Conservation (phyloP, 2,329 filamentous ascomycete species). For the Stromatinia cepivora region DNA sequence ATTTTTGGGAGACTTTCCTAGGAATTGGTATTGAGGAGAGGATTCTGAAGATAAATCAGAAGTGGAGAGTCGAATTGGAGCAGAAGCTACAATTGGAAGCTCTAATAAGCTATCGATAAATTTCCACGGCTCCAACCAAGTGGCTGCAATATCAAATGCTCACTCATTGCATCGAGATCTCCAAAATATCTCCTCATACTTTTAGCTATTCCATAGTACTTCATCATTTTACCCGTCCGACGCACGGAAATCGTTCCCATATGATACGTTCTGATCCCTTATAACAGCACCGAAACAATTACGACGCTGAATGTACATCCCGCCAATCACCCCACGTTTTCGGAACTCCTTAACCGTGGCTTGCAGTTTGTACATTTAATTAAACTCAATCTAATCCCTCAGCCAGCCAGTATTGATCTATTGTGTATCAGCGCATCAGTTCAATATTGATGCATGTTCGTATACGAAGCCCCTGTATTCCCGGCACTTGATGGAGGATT, state of each 20-base stretch:
- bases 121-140: background rate
- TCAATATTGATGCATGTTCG: background rate
- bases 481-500: background rate
- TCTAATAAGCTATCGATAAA: background rate
- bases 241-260: background rate
- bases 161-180: background rate
- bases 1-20: conserved; percentile 6
- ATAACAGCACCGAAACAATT: background rate
- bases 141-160: too few species aligned
- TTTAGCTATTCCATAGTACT: background rate
- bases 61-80: too few species aligned
- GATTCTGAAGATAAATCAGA: too few species aligned
- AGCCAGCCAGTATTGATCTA: background rate
- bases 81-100: background rate
- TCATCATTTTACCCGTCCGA: too few species aligned
- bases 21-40: background rate
- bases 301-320: background rate
- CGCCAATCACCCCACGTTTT: background rate
- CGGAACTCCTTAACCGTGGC: background rate
- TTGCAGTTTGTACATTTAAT: background rate
- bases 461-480: background rate
- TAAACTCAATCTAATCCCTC: background rate
- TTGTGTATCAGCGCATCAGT: background rate
- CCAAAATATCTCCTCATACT: background rate
- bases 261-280: background rate